phyloP scores from a whole-genome alignment of 2,329 filamentous ascomycete species.

The Botrytis fabae region DNA sequence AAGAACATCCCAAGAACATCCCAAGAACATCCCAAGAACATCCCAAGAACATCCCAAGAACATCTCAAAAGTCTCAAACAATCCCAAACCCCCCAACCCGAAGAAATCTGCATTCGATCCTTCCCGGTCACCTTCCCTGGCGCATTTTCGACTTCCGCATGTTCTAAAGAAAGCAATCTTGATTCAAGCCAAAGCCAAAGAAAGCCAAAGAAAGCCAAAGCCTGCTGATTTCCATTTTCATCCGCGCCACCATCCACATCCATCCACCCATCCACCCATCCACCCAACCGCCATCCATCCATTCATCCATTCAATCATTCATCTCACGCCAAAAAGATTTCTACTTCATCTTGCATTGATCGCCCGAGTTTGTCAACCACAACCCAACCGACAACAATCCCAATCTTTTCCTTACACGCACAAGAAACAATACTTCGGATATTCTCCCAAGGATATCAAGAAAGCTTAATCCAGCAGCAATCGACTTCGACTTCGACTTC shows the following conservation, averaged over 20 bases:
- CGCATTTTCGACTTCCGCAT: conserved; percentile 3
- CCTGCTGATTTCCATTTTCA: background rate
- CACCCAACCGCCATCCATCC: background rate
- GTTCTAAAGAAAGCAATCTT: background rate
- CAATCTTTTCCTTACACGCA: background rate
- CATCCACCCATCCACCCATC: background rate
- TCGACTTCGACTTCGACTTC: no score
- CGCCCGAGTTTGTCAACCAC: background rate
- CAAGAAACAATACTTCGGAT: background rate
- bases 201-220: background rate
- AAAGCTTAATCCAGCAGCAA: background rate
- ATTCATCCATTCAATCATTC: background rate
- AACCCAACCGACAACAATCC: background rate
- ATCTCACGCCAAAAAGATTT: conserved; percentile 2
- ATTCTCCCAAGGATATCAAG: conserved; percentile 2
- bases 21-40: conserved; percentile 8
- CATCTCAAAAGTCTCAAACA: background rate
- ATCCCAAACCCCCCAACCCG: background rate
- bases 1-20: conserved; percentile 10
- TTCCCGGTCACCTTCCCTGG: background rate
- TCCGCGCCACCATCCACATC: conserved; percentile 8
- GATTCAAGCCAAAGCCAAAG: background rate
- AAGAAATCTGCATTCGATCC: background rate
- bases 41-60: conserved; percentile 6
- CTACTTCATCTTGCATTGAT: background rate